phyloP scores from a whole-genome alignment of 768 basidiomycete genomes.

The Auriscalpium orientale region DNA sequence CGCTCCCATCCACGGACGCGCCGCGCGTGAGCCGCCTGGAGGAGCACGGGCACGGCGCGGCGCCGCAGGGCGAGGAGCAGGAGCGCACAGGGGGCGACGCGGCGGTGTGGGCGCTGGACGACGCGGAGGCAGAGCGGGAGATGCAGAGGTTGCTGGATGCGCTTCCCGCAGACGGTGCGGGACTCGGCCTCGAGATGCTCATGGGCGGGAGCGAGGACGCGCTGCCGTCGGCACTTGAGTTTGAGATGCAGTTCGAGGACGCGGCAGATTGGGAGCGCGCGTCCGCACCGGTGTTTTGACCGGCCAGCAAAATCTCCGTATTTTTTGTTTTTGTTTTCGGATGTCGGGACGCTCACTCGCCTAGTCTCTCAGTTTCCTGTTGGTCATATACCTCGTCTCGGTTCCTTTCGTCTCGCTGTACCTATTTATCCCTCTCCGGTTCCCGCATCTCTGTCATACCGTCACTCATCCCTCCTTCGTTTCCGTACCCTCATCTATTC shows the following conservation, averaged over 20 bases:
- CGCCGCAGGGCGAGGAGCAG: constrained; percentile 18
- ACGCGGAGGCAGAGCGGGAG: constrained; percentile 37
- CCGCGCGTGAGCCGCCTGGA: constrained; percentile 18
- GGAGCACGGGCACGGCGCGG: constrained; percentile 14
- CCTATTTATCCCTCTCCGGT: neutral
- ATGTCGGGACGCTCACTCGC: constrained; percentile 8
- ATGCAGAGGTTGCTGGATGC: constrained; percentile 56
- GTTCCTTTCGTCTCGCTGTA: constrained; percentile 4
- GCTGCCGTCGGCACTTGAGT: constrained; percentile 23
- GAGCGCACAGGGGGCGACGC: constrained; percentile 17
- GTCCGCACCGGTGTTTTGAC: neutral
- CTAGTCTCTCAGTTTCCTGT: constrained; percentile 13
- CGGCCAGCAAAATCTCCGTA: neutral
- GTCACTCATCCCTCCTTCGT: neutral
- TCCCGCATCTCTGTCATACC: neutral
- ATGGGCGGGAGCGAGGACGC: constrained; percentile 11
- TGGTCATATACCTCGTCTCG: neutral
- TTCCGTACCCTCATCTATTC: neutral
- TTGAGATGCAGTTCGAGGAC: constrained; percentile 17
- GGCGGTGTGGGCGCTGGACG: neutral
- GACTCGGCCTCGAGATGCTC: constrained; percentile 17
- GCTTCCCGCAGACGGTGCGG: constrained; percentile 29
- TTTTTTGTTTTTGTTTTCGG: constrained; percentile 11
- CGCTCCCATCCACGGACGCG: constrained; percentile 24
- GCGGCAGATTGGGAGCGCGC: neutral